phyloP scores from a whole-genome alignment of 371 early-diverging fungal species.

The Mortierella sp. region DNA sequence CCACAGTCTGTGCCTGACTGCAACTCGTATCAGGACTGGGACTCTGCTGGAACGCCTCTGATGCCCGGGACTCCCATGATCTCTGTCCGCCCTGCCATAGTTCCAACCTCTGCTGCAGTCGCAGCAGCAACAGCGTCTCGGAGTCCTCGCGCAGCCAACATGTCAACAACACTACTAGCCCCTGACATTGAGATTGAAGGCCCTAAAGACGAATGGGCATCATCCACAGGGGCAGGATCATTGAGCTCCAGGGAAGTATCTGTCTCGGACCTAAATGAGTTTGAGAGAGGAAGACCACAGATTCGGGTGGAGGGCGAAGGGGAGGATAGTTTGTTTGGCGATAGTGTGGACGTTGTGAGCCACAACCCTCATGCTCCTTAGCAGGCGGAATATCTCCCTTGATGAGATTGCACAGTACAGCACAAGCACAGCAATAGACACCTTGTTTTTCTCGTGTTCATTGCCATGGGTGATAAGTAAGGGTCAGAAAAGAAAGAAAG shows the following conservation, averaged over 20 bases:
- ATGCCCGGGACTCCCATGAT: neutral
- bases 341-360: neutral
- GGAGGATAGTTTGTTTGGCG: slow-evolving; percentile 2
- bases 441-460: neutral
- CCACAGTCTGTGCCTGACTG: neutral
- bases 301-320: neutral
- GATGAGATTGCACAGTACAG: neutral
- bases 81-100: neutral
- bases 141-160: neutral
- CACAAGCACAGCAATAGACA: neutral
- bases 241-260: neutral
- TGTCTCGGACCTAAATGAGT: neutral
- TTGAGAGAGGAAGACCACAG: neutral
- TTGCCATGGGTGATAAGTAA: neutral
- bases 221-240: neutral
- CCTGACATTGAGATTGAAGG: neutral
- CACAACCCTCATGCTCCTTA: neutral
- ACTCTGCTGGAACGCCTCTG: neutral
- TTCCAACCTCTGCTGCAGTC: neutral
- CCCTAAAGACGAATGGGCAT: slow-evolving; percentile 1
- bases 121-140: neutral
- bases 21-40: neutral
- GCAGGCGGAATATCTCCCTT: neutral
- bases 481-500: neutral
- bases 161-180: no score